A percentile compares a stretch with the other conserved stretches of the same genome.
Conservation (phyloP, 208 protist genomes). For the Novymonas esmeraldas region DNA sequence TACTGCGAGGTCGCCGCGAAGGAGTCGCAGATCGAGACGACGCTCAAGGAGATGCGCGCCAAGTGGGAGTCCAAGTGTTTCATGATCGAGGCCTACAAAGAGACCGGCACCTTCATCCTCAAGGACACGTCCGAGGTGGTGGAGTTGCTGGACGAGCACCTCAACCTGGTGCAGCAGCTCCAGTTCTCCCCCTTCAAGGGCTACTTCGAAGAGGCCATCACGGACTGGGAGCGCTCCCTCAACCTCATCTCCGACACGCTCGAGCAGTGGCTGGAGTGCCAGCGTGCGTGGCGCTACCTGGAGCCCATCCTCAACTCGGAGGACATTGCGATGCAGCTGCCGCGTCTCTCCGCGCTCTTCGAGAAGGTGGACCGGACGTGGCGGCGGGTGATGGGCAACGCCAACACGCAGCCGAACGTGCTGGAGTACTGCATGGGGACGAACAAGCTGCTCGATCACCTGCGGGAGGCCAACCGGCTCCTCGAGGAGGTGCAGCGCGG, state of each 20-base stretch:
- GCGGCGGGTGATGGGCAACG: slow-evolving; percentile 92
- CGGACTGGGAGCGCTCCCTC: slow-evolving; percentile 95
- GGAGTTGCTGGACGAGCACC: slow-evolving; percentile 96
- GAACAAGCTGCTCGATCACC: slow-evolving; percentile 94
- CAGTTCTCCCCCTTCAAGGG: slow-evolving; percentile 96
- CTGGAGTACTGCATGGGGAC: slow-evolving; percentile 94
- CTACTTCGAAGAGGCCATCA: slow-evolving; percentile 94
- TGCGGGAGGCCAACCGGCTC: slow-evolving; percentile 93
- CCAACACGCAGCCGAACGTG: slow-evolving; percentile 87
- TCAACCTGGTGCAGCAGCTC: slow-evolving; percentile 96
- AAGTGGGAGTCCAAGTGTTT: slow-evolving; percentile 95
- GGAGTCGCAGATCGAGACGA: slow-evolving; percentile 96
- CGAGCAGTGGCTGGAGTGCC: slow-evolving; percentile 97
- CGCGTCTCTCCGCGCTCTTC: slow-evolving; percentile 94
- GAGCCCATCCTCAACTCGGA: slow-evolving; percentile 97
- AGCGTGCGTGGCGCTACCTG: slow-evolving; percentile 96
- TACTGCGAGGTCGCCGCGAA: slow-evolving; percentile 96
- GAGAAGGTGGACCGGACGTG: slow-evolving; percentile 96
- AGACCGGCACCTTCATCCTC: slow-evolving; percentile 94
- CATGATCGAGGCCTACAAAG: slow-evolving; percentile 92
- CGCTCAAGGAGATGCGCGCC: slow-evolving; percentile 95
- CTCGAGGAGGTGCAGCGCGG: slow-evolving; percentile 97
- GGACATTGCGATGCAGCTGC: slow-evolving; percentile 96
- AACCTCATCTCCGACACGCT: slow-evolving; percentile 94
- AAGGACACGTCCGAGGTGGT: slow-evolving; percentile 92